Evolutionary conservation across 2,329 filamentous ascomycete species (phyloP).

Genomic region (Myriosclerotinia scirpicola): DNA sequence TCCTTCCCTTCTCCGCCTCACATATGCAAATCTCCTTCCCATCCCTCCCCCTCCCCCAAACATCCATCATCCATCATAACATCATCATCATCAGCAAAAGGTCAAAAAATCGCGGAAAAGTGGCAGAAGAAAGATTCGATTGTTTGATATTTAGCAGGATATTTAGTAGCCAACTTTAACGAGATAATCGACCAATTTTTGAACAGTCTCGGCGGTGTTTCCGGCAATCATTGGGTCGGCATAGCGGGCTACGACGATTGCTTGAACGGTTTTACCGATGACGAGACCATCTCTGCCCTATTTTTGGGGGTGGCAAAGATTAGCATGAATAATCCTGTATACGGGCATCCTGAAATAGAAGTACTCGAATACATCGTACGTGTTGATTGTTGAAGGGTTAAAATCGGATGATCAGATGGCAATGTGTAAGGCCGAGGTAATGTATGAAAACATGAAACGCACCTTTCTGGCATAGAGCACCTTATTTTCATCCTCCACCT

Average conservation of each 20-base stretch:
- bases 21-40: not conserved
- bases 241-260: slow-evolving; percentile 88
- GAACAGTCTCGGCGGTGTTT: slow-evolving; percentile 74
- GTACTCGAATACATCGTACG: too few species aligned
- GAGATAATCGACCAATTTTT: slow-evolving; percentile 85
- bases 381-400: not conserved
- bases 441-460: slow-evolving; percentile 38
- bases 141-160: slow-evolving; percentile 30
- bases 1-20: not conserved
- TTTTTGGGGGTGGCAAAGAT: slow-evolving; percentile 6
- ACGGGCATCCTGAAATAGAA: not conserved
- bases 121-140: slow-evolving; percentile 8
- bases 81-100: slow-evolving; percentile 11
- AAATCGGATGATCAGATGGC: not conserved
- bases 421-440: not conserved
- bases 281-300: slow-evolving; percentile 79
- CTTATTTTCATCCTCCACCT: slow-evolving; percentile 68
- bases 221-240: slow-evolving; percentile 70
- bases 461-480: slow-evolving; percentile 84
- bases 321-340: slow-evolving; percentile 2
- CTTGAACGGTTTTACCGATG: slow-evolving; percentile 83
- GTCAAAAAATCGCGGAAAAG: not conserved
- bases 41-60: not conserved
- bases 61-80: not conserved
- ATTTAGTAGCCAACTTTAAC: slow-evolving; percentile 66